Evolutionary conservation across 805 yeast species (phyloP).

Genomic region (Candida patagonica): DNA sequence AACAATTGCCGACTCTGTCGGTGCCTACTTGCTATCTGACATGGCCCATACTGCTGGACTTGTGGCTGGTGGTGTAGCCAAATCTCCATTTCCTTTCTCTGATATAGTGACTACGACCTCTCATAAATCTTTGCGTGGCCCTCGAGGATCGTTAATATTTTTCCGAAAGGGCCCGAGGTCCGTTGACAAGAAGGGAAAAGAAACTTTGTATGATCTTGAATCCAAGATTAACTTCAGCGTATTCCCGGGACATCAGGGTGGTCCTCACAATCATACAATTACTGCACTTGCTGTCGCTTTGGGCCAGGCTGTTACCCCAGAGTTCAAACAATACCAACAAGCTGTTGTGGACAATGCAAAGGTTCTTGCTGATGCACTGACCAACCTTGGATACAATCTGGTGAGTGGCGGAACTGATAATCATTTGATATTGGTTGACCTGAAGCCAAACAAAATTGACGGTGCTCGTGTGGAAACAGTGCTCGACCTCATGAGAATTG

Average conservation of each 20-base stretch:
- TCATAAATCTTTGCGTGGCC: slow-evolving; percentile 96
- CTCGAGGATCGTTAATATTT: slow-evolving; percentile 98
- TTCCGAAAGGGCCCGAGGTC: slow-evolving; percentile 90
- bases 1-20: slow-evolving; percentile 83
- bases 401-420: slow-evolving; percentile 94
- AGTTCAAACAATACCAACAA: slow-evolving; percentile 77
- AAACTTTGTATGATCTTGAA: slow-evolving; percentile 78
- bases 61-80: slow-evolving; percentile 88
- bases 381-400: slow-evolving; percentile 55
- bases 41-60: slow-evolving; percentile 98
- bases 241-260: slow-evolving; percentile 99
- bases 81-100: slow-evolving; percentile 86
- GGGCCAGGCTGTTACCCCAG: slow-evolving; percentile 84
- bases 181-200: slow-evolving; percentile 74
- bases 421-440: slow-evolving; percentile 78
- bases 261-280: slow-evolving; percentile 98
- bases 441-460: slow-evolving; percentile 72
- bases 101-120: slow-evolving; percentile 98
- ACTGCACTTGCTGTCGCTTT: slow-evolving; percentile 93
- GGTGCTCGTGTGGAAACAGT: slow-evolving; percentile 95
- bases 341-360: slow-evolving; percentile 76
- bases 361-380: slow-evolving; percentile 61
- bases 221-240: slow-evolving; percentile 90
- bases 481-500: slow-evolving; percentile 83
- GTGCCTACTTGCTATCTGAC: slow-evolving; percentile 86